A percentile compares a stretch with the other conserved stretches of the same genome.
Evolutionary conservation across 306 rosid genomes (phyloP).

Genomic region (Phaseolus lunatus): DNA sequence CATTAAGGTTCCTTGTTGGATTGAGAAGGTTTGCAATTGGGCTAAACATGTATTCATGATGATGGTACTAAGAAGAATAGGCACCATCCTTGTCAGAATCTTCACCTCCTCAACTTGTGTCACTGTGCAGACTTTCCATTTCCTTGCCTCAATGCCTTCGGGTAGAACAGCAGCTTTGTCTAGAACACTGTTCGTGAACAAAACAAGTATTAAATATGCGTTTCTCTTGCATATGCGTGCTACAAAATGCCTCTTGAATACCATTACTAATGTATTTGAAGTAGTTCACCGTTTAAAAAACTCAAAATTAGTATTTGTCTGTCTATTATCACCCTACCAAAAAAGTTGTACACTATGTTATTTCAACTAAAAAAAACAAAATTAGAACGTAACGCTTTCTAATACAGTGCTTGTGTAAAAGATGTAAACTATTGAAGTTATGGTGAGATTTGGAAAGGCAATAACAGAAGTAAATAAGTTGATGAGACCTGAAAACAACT

Average conservation of each 20-base stretch:
- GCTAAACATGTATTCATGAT: conserved; percentile 70
- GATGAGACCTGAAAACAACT: background rate
- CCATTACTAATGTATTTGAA: background rate
- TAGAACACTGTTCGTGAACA: conserved; percentile 49
- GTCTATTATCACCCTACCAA: background rate
- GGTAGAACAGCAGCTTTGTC: conserved; percentile 64
- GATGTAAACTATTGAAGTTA: too few species aligned
- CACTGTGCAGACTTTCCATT: conserved; percentile 59
- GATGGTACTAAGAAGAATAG: conserved; percentile 62
- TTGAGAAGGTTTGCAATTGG: conserved; percentile 60
- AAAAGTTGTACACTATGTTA: too few species aligned
- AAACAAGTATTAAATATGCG: background rate
- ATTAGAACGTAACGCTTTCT: too few species aligned
- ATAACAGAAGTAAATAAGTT: background rate
- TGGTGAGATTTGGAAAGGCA: background rate
- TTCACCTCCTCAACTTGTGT: conserved; percentile 68
- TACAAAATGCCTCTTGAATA: conserved; percentile 3
- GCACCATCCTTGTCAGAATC: conserved; percentile 71
- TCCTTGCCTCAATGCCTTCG: conserved; percentile 37
- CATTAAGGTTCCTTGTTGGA: conserved; percentile 64
- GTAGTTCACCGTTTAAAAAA: background rate
- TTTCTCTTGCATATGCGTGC: background rate
- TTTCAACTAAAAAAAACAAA: too few species aligned
- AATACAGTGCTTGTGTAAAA: too few species aligned
- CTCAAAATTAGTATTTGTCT: background rate